These are phyloP conservation scores for Panicum hallii DNA, from an alignment of 202 grass and related monocot genomes.

Conservation along the genomic window DNA sequence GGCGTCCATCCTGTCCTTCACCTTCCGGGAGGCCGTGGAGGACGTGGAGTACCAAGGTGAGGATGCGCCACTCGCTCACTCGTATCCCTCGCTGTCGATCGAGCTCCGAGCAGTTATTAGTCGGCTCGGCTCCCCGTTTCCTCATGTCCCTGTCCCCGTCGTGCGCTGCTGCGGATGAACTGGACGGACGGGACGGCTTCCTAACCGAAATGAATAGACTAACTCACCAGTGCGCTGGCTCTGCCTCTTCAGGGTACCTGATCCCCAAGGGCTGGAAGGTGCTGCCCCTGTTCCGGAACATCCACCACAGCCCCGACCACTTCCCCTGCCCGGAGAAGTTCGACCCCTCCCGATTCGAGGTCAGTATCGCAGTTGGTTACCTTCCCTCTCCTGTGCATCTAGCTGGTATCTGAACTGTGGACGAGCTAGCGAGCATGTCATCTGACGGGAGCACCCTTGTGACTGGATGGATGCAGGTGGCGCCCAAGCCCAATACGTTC, in stretches of 20 bases:
- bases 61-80: not conserved
- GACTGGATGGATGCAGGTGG: constrained; percentile 46
- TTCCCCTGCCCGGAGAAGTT: constrained; percentile 89
- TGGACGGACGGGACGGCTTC: constrained; percentile 44
- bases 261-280: constrained; percentile 99
- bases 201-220: constrained; percentile 39
- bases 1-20: constrained; percentile 98
- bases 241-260: constrained; percentile 70
- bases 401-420: not conserved
- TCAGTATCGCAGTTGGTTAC: constrained; percentile 15
- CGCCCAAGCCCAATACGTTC: constrained; percentile 94
- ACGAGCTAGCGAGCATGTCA: not conserved
- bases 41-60: constrained; percentile 98
- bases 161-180: constrained; percentile 40
- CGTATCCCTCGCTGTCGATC: too few species aligned
- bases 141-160: not conserved
- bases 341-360: constrained; percentile 96
- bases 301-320: constrained; percentile 91
- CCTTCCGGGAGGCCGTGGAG: constrained; percentile 95
- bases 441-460: not conserved
- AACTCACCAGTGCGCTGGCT: not conserved
- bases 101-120: not conserved
- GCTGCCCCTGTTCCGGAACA: constrained; percentile 95
- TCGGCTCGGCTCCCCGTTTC: not conserved
- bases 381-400: not conserved